Conservation (phyloP, 805 yeast species). For the Wilhelminamyces savonicus region DNA sequence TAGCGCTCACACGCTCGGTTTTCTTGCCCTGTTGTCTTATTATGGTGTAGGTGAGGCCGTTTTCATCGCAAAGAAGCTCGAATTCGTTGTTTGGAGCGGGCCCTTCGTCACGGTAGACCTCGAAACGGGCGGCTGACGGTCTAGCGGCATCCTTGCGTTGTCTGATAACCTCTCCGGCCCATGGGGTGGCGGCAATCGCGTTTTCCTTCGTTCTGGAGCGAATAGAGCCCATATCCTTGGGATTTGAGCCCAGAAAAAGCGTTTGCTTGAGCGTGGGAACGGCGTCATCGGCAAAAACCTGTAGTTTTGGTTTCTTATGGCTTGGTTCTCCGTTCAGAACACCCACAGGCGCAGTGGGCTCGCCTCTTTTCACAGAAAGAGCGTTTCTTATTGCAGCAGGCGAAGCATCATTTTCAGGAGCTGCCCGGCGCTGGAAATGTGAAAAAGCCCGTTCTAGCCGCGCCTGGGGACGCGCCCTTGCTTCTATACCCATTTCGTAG, state of each 20-base stretch:
- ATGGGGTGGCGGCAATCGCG: conserved; percentile 42
- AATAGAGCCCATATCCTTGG: conserved; percentile 47
- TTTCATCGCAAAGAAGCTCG: conserved; percentile 2
- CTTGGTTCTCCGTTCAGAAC: conserved; percentile 9
- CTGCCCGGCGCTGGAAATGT: conserved; percentile 29
- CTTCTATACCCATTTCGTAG: conserved; percentile 50
- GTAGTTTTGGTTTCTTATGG: conserved; percentile 24
- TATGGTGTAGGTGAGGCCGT: conserved; percentile 40
- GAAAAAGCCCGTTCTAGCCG: conserved; percentile 29
- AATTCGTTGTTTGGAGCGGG: too few relatives aligned
- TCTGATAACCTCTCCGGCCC: conserved; percentile 58
- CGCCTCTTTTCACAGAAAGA: background rate
- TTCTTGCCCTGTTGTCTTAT: conserved; percentile 52
- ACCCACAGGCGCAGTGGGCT: background rate
- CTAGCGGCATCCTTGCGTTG: conserved; percentile 23
- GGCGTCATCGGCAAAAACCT: conserved; percentile 22
- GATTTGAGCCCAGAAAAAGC: conserved; percentile 14
- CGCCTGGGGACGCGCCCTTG: conserved; percentile 58
- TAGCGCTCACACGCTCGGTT: conserved; percentile 53
- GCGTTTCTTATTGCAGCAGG: background rate
- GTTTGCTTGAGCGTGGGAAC: conserved; percentile 6
- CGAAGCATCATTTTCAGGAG: background rate
- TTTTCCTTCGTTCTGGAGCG: conserved; percentile 61
- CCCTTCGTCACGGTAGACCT: conserved; percentile 10
- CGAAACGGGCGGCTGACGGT: conserved; percentile 24